Conservation (phyloP, 2,329 filamentous ascomycete species). For the Pseudocercospora macadamiae region DNA sequence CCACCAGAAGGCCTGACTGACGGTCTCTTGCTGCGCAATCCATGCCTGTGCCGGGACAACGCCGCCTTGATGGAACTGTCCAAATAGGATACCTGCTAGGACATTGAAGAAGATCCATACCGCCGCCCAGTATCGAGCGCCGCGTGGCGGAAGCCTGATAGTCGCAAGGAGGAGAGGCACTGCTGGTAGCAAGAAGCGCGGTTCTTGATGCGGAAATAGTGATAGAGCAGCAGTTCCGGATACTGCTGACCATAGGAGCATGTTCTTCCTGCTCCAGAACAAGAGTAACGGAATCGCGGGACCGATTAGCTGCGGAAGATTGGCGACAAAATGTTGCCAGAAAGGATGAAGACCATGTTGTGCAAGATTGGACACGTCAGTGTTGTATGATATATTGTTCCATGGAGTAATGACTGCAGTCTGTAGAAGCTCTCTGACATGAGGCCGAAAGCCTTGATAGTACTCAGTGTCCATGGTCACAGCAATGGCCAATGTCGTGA, state of each 20-base stretch:
- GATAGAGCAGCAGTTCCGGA: conserved; percentile 73
- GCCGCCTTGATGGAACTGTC: conserved; percentile 79
- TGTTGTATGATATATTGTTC: conserved; percentile 58
- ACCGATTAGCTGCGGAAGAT: conserved; percentile 57
- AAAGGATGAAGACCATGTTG: conserved; percentile 57
- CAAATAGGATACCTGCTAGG: conserved; percentile 71
- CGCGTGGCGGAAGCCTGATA: conserved; percentile 64
- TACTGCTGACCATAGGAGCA: conserved; percentile 72
- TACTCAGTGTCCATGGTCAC: conserved; percentile 84
- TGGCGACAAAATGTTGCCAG: conserved; percentile 56
- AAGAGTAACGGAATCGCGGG: conserved; percentile 54
- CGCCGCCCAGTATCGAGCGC: conserved; percentile 22
- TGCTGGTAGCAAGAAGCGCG: conserved; percentile 74
- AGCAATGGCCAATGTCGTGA: conserved; percentile 72
- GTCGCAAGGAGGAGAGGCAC: conserved; percentile 78
- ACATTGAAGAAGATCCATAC: conserved; percentile 72
- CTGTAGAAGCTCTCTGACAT: conserved; percentile 65
- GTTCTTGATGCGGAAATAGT: conserved; percentile 77
- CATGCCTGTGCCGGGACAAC: conserved; percentile 76
- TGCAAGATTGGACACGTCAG: conserved; percentile 52
- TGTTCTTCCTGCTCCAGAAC: conserved; percentile 56
- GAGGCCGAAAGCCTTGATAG: conserved; percentile 71
- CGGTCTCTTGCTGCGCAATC: conserved; percentile 67
- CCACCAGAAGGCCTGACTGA: conserved; percentile 77
- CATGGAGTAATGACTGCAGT: conserved; percentile 56